Base-by-base conservation (phyloP, 2,329 filamentous ascomycete species). In the Aspergillus ustus region DNA sequence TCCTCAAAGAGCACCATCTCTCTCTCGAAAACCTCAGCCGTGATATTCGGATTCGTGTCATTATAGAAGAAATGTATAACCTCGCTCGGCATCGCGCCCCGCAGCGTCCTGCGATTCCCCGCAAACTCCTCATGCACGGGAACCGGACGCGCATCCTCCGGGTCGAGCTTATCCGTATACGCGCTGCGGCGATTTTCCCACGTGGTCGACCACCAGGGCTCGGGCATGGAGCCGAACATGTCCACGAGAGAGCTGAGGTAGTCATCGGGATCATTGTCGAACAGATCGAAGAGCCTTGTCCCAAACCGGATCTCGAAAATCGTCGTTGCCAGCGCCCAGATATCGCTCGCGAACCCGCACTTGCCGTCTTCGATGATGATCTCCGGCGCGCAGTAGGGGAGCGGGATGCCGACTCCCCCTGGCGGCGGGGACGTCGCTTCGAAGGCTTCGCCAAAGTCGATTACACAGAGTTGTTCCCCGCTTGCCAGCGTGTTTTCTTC, bases 241-340 rank as follows among this genome's bases (percentile, higher is more conserved):
- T 48, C 8, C 6, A 55, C 52, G 7, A 55, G 11, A 5, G 1
- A 15, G 7, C 8, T 3, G 4, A 48, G 8, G 34, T 55, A 34
- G 11, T 28, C 43, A 7, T 37, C 29, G 8, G 1, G 4, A 2
- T 34, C 17, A 8, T 37, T 3, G 7, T 40, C 9, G 1, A 13
- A 8, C 0, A 37, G 3, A 2, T 17, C 2, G 15, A 57, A 49
- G 7, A 57, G 54, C 13, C 6, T 28, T 0, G 2, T 28, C 2
- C 54, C 54, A 0, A 40, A n/a, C 3, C 54, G 54, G 17, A 57
- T 57, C 31, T 50, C 45, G 22, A 19, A 57, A 4, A 57, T 25
- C 3, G 54, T 57, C 2, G 45, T 8, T 15, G 54, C 54, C 0
- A 57, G 54, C 2, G 54, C 29, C 29, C 31, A 57, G 31, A 57